Evolutionary conservation across 2,329 filamentous ascomycete genomes (phyloP).

Genomic region (Sclerotinia glacialis): DNA sequence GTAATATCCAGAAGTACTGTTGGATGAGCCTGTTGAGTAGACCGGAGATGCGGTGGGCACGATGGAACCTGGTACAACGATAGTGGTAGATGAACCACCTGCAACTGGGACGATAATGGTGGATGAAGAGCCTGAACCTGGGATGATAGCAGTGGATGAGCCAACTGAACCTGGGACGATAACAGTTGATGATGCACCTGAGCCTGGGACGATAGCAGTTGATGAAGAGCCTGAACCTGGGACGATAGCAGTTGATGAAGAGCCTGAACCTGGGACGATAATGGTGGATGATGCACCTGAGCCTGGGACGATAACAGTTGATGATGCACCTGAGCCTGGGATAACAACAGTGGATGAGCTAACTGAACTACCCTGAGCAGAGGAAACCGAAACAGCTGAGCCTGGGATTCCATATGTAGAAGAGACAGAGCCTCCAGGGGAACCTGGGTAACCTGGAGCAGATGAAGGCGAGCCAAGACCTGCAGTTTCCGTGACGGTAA

Average conservation of each 20-base stretch:
- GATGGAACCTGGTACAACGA: background rate
- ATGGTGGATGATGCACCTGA: background rate
- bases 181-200: no score
- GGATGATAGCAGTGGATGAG: no score
- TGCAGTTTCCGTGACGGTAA: constrained; percentile 15
- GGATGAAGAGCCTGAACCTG: no score
- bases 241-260: no score
- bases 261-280: background rate
- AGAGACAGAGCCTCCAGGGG: background rate
- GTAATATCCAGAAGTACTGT: background rate
- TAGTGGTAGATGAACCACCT: no score
- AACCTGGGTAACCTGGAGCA: constrained; percentile 1
- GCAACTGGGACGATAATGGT: no score
- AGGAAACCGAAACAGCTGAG: background rate
- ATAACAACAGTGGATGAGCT: background rate
- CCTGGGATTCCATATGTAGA: background rate
- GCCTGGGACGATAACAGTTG: background rate
- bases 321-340: background rate
- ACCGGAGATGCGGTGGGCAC: background rate
- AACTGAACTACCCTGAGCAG: background rate
- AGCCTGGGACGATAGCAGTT: no score
- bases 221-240: no score
- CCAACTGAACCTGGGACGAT: no score
- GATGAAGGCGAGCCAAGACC: constrained; percentile 1
- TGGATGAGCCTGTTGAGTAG: background rate